These are phyloP conservation scores for Lathyrus oleraceus DNA, from an alignment of 306 rosid species.

Conservation along the genomic window DNA sequence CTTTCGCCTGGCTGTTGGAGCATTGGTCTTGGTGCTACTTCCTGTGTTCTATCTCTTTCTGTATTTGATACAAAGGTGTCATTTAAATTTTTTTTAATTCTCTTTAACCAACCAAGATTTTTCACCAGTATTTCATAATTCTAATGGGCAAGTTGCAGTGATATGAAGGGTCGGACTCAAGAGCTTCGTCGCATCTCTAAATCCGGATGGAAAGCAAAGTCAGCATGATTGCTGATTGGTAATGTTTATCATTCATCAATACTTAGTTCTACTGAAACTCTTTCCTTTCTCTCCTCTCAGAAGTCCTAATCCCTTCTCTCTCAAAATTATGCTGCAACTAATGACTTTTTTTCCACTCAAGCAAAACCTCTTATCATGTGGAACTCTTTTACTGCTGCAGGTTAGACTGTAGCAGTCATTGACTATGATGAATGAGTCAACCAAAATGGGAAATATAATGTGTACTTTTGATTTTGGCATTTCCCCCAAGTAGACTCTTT, in stretches of 20 bases:
- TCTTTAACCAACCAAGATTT: slow-evolving; percentile 10
- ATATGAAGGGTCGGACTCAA: slow-evolving; percentile 64
- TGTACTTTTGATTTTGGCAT: slow-evolving; percentile 10
- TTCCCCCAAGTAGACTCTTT: slow-evolving; percentile 7
- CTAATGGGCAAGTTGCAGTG: slow-evolving; percentile 54
- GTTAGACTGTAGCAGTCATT: slow-evolving; percentile 18
- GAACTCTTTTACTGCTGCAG: slow-evolving; percentile 24
- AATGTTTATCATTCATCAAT: slow-evolving; percentile 20
- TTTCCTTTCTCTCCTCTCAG: slow-evolving; percentile 1
- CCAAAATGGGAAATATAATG: slow-evolving; percentile 11
- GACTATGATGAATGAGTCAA: slow-evolving; percentile 3
- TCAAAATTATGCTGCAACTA: slow-evolving; percentile 8
- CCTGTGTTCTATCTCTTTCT: slow-evolving; percentile 87
- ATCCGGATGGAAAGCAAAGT: slow-evolving; percentile 62
- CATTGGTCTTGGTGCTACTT: slow-evolving; percentile 83
- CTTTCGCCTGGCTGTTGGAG: slow-evolving; percentile 70
- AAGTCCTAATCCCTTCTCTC: slow-evolving; percentile 1
- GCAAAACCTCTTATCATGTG: slow-evolving; percentile 1
- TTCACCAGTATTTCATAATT: slow-evolving; percentile 17
- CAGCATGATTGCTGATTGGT: slow-evolving; percentile 61
- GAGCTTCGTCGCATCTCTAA: slow-evolving; percentile 75
- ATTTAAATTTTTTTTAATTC: slow-evolving; percentile 24
- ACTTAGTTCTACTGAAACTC: neutral
- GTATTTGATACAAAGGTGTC: slow-evolving; percentile 77
- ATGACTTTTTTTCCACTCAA: slow-evolving; percentile 20